Evolutionary conservation across 805 yeast species (phyloP).

Genomic region (Metschnikowia cubensis): DNA sequence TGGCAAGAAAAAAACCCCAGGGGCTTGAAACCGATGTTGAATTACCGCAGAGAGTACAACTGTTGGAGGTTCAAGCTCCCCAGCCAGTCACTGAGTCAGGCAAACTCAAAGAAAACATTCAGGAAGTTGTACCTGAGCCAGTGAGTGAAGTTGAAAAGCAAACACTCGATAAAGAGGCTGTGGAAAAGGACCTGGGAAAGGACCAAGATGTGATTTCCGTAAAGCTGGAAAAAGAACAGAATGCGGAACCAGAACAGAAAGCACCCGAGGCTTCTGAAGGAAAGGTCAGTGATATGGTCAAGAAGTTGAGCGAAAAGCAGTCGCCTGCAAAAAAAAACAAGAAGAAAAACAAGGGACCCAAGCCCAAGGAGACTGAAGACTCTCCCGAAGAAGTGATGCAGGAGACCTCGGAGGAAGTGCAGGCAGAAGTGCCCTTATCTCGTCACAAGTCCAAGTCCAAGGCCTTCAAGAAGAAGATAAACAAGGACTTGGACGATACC

Average conservation of each 20-base stretch:
- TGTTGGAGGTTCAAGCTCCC: not conserved
- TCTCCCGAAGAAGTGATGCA: not conserved
- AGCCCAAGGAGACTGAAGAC: not conserved
- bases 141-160: not conserved
- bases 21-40: too few species aligned
- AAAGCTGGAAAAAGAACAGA: not conserved
- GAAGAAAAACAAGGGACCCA: not conserved
- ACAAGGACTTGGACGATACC: conserved; percentile 34
- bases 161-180: not conserved
- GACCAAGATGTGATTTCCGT: not conserved
- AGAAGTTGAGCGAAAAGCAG: not conserved
- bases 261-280: too few species aligned
- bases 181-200: not conserved
- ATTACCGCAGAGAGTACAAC: not conserved
- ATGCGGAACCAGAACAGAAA: not conserved
- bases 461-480: conserved; percentile 31
- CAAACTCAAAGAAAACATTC: not conserved
- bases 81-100: too few species aligned
- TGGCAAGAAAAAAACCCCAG: too few species aligned
- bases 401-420: conserved; percentile 15
- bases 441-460: conserved; percentile 32
- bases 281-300: not conserved
- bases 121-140: not conserved
- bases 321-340: not conserved
- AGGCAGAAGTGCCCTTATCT: conserved; percentile 15